Percentiles rank a stretch among this genome's conserved stretches.
These are phyloP conservation scores for Cutaneotrichosporon mucoides DNA, from an alignment of 1,284 basidiomycete genomes.

Conservation along the genomic window DNA sequence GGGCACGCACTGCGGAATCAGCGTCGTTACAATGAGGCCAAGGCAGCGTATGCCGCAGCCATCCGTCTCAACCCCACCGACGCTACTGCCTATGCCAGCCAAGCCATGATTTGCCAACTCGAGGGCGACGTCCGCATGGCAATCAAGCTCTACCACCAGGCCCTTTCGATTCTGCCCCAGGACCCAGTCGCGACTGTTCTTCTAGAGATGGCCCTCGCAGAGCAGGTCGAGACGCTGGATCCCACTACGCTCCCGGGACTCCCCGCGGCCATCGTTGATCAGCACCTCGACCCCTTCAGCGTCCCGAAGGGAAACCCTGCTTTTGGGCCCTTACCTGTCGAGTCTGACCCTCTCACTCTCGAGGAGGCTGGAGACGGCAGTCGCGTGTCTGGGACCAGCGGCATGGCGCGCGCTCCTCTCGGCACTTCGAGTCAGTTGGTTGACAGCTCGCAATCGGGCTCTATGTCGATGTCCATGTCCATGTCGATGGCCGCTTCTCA, in stretches of 20 bases:
- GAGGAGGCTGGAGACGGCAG: conserved; percentile 29
- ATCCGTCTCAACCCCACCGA: conserved; percentile 75
- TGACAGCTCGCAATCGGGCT: not conserved
- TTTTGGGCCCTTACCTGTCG: conserved; percentile 37
- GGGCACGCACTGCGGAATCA: conserved; percentile 79
- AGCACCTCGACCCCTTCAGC: conserved; percentile 41
- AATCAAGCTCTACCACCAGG: conserved; percentile 84
- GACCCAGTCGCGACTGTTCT: conserved; percentile 80
- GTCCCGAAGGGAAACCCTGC: conserved; percentile 41
- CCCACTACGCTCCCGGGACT: conserved; percentile 39
- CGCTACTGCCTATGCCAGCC: conserved; percentile 69
- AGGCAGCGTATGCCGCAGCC: conserved; percentile 66
- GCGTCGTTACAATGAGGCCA: conserved; percentile 67
- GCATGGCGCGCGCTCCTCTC: not conserved
- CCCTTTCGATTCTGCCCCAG: conserved; percentile 76
- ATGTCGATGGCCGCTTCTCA: conserved; percentile 1
- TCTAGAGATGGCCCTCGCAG: conserved; percentile 73
- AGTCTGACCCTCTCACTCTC: conserved; percentile 28
- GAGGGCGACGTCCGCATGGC: conserved; percentile 68
- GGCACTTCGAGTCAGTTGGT: not conserved
- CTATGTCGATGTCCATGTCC: conserved; percentile 2
- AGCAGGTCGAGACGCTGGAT: conserved; percentile 41
- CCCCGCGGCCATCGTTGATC: conserved; percentile 32
- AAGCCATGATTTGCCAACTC: conserved; percentile 78
- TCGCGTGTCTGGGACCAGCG: not conserved